Base-by-base conservation (phyloP, 768 basidiomycete species). In the Favolaschia claudopus region DNA sequence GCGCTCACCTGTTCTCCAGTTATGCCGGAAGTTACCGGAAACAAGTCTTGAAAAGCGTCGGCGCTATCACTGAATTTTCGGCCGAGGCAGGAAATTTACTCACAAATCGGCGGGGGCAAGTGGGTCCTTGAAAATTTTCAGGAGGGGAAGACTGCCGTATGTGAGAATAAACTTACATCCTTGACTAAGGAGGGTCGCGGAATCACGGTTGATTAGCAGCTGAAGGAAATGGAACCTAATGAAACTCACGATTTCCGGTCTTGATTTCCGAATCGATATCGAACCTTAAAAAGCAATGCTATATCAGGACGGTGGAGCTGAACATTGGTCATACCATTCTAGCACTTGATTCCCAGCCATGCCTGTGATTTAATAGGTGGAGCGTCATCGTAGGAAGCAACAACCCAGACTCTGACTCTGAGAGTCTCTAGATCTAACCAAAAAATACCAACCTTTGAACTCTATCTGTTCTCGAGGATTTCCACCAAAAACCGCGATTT, bases 271-370 rank as follows among this genome's bases (percentile, higher is more conserved):
- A 79, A 64, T 86, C 85, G 33, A 88, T 70, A 64, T 86, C 85
- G 12, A 69, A 62, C 63, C 63, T 64, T 24, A 3, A 1, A 42
- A 20, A 28, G 47, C 42, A 20, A 27, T 7, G 4, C 38, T 7
- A 32, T 36, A 7, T 25, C 32, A 22, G 37, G 28, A 17, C 2
- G 13, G 3, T 36, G 22, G 15, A 24, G n/a, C n/a, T 15, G 33
- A 8, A 48, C 4, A 20, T 27, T 7, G n/a, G n/a, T n/a, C 31
- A 28, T 34, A 64, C 85, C 85, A 87, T 65, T 87, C 86, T 19
- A 87, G 65, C 1, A 87, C 86, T 67, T 87, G 85, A 64, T 86
- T 85, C 1, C 85, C 85, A 5, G 85, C 82, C 84, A 87, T 86
- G 43, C 76, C 78, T 79, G 34, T 13, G 29, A 47, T 20, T 19